Evolutionary conservation across 202 grass and related monocot species (phyloP).

Genomic region (Dendrocalamus latiflorus): DNA sequence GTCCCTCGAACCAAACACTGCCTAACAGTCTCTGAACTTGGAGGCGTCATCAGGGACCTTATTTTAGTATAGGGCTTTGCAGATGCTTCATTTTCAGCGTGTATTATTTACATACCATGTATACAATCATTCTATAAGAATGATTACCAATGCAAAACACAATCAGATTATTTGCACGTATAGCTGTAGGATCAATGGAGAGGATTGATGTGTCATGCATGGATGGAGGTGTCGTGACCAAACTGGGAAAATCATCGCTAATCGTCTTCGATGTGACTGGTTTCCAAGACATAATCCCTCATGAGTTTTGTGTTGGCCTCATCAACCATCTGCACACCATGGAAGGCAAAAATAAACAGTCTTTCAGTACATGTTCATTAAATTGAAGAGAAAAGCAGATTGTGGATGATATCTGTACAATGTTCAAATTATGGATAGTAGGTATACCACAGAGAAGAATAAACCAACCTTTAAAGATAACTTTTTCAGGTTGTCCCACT

Average conservation of each 20-base stretch:
- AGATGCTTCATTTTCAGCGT: neutral
- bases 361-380: neutral
- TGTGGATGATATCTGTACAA: neutral
- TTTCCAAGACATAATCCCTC: constrained; percentile 81
- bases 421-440: neutral
- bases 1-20: too few relatives aligned
- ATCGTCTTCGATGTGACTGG: constrained; percentile 64
- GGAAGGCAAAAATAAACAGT: neutral
- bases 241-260: neutral
- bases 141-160: too few relatives aligned
- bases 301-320: constrained; percentile 77
- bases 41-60: too few relatives aligned
- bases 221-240: neutral
- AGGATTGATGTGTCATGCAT: neutral
- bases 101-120: neutral
- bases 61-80: too few relatives aligned
- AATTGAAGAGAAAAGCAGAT: neutral
- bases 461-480: constrained; percentile 64
- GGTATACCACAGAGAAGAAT: neutral
- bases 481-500: constrained; percentile 89
- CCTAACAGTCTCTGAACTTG: too few relatives aligned
- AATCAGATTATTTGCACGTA: neutral
- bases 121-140: neutral
- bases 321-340: constrained; percentile 71
- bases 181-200: neutral